These are phyloP conservation scores for Simplicillium sp. DNA, from an alignment of 2,329 filamentous ascomycete genomes.

Conservation along the genomic window DNA sequence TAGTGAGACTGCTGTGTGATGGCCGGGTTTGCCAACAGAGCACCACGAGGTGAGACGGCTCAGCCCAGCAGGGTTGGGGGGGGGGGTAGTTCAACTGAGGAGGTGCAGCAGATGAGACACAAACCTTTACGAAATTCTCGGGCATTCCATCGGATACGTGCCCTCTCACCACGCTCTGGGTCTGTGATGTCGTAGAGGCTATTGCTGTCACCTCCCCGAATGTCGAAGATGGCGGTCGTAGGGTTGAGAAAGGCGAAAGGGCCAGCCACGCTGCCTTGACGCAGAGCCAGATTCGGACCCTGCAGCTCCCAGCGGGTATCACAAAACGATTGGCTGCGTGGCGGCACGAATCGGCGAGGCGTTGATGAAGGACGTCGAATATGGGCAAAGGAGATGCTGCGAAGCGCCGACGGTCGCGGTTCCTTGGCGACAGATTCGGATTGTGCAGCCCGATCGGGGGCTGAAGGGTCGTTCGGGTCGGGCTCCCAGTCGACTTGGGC, in stretches of 20 bases:
- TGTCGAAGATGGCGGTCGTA: slow-evolving; percentile 9
- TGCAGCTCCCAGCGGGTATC: slow-evolving; percentile 6
- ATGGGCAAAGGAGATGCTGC: slow-evolving; percentile 6
- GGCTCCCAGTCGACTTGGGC: slow-evolving; percentile 2
- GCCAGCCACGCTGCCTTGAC: slow-evolving; percentile 7
- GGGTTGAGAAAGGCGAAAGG: slow-evolving; percentile 9
- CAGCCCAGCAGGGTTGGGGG: no score
- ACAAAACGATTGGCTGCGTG: slow-evolving; percentile 6
- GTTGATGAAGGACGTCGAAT: not conserved
- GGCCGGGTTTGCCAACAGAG: not conserved
- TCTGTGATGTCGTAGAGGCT: slow-evolving; percentile 2
- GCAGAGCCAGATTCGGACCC: slow-evolving; percentile 8
- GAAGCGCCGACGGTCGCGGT: not conserved
- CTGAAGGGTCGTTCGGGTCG: not conserved
- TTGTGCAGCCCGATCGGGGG: not conserved
- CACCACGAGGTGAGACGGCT: no score
- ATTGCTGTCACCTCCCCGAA: slow-evolving; percentile 2
- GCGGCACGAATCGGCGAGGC: not conserved
- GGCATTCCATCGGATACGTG: slow-evolving; percentile 9
- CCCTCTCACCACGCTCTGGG: slow-evolving; percentile 3
- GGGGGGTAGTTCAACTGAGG: not conserved
- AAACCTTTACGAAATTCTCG: slow-evolving; percentile 9
- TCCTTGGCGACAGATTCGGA: not conserved
- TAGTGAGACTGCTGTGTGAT: not conserved
- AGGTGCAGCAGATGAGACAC: not conserved